These are phyloP conservation scores for Aspergillus incahuasiensis DNA, from an alignment of 495 filamentous ascomycete species.

Conservation along the genomic window DNA sequence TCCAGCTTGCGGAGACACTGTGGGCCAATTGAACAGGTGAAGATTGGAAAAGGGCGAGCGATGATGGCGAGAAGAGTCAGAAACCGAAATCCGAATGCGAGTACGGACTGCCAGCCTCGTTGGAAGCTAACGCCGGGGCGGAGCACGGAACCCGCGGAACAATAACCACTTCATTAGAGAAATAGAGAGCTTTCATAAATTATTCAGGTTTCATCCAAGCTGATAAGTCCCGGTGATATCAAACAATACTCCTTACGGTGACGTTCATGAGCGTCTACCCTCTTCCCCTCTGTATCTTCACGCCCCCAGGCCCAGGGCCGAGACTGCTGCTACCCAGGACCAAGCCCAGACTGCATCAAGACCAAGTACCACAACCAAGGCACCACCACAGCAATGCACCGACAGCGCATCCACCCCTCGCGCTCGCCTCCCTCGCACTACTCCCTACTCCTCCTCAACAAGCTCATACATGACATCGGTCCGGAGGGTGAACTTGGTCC, in stretches of 20 bases:
- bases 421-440: neutral
- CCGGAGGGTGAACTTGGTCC: conserved; percentile 70
- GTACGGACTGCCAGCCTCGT: neutral
- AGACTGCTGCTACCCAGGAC: neutral
- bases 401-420: neutral
- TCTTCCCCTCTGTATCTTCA: too few relatives aligned
- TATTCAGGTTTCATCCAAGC: neutral
- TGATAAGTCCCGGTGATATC: too few relatives aligned
- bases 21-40: neutral
- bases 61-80: too few relatives aligned
- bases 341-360: neutral
- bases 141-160: neutral
- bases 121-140: neutral
- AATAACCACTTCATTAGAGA: too few relatives aligned
- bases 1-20: neutral
- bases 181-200: too few relatives aligned
- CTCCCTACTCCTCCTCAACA: neutral
- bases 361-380: neutral
- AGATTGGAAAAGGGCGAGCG: neutral
- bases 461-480: conserved; percentile 67
- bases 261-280: too few relatives aligned
- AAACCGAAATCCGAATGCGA: too few relatives aligned
- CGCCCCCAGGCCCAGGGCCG: too few relatives aligned
- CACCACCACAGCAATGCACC: neutral
- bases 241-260: too few relatives aligned